Conservation (phyloP, 2,329 filamentous ascomycete genomes). For the Claviceps maximensis region DNA sequence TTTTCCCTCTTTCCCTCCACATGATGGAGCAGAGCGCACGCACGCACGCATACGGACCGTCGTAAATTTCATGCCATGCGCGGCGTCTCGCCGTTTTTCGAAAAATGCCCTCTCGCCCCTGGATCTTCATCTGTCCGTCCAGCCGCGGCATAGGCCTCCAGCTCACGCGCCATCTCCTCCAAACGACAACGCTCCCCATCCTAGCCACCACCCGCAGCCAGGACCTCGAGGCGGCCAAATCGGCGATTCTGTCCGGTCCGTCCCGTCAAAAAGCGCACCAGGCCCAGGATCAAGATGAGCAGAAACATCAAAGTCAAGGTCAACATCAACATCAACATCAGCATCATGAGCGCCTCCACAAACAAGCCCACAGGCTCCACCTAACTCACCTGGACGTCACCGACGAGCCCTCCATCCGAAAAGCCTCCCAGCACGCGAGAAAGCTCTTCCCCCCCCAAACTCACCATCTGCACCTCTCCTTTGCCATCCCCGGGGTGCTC, state of each 20-base stretch:
- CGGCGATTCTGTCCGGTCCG: slow-evolving; percentile 14
- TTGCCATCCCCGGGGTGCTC: slow-evolving; percentile 59
- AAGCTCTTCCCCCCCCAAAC: slow-evolving; percentile 35
- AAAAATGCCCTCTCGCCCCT: slow-evolving; percentile 32
- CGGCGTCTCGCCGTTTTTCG: too few species aligned
- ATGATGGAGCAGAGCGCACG: too few species aligned
- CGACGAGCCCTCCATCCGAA: slow-evolving; percentile 49
- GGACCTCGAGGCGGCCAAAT: slow-evolving; percentile 22
- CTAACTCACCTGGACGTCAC: slow-evolving; percentile 31
- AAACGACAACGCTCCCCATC: slow-evolving; percentile 33
- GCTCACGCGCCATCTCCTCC: slow-evolving; percentile 35
- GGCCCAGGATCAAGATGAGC: slow-evolving; percentile 12
- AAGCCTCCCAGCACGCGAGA: slow-evolving; percentile 38
- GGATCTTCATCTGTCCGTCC: slow-evolving; percentile 35
- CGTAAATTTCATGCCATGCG: too few species aligned
- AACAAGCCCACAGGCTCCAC: slow-evolving; percentile 21
- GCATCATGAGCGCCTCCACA: neutral
- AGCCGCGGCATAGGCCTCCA: slow-evolving; percentile 35
- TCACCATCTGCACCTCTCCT: slow-evolving; percentile 53
- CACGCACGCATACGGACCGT: too few species aligned
- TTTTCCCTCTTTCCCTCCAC: too few species aligned
- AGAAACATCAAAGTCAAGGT: too few species aligned
- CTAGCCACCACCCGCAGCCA: slow-evolving; percentile 28
- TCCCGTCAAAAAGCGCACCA: slow-evolving; percentile 13
- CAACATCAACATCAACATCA: slow-evolving; percentile 12